phyloP scores from a whole-genome alignment of 495 filamentous ascomycete genomes.

The Astrothelium subdiscretum region DNA sequence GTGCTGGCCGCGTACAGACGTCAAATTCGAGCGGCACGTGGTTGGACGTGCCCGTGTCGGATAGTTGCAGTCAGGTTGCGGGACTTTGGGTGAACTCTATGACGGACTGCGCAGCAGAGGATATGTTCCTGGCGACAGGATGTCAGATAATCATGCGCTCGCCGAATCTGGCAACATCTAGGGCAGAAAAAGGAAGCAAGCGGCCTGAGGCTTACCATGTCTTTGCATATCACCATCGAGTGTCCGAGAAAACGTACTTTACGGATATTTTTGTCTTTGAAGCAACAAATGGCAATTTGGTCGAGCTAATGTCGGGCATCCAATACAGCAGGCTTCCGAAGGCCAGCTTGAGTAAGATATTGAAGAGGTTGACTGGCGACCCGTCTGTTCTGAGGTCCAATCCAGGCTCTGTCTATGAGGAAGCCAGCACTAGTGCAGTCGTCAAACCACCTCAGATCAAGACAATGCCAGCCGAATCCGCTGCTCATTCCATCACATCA shows the following conservation, averaged over 20 bases:
- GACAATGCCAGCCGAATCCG: not conserved
- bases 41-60: slow-evolving; percentile 3
- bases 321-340: not conserved
- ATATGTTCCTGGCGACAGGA: slow-evolving; percentile 6
- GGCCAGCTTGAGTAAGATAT: not conserved
- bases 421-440: not conserved
- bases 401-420: not conserved
- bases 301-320: not conserved
- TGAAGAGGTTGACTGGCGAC: not conserved
- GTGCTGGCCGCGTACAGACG: slow-evolving; percentile 2
- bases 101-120: not conserved
- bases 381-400: not conserved
- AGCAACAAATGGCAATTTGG: slow-evolving; percentile 8
- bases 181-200: not conserved
- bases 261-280: slow-evolving; percentile 22
- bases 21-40: not conserved
- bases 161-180: not conserved
- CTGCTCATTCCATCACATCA: not conserved
- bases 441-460: not conserved
- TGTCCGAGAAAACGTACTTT: slow-evolving; percentile 6
- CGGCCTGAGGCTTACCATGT: slow-evolving; percentile 7
- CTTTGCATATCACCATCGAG: slow-evolving; percentile 7
- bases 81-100: slow-evolving; percentile 4
- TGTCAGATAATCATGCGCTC: slow-evolving; percentile 2
- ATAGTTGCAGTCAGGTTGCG: slow-evolving; percentile 7